These are phyloP conservation scores for Diaporthe sp. DNA, from an alignment of 2,329 filamentous ascomycete species.

Conservation along the genomic window DNA sequence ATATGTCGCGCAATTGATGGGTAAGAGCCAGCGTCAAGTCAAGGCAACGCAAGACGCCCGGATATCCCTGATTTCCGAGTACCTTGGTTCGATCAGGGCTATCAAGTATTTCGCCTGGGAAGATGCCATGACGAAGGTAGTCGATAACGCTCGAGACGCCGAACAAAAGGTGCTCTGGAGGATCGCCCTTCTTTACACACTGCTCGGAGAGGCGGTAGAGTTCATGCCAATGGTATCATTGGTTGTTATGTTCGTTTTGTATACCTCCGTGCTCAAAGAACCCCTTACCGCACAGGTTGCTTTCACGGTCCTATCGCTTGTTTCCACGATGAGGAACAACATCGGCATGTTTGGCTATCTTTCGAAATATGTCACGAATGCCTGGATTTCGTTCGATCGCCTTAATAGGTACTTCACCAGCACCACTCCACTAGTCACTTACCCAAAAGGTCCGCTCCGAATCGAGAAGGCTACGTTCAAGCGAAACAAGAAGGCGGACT, in stretches of 20 bases:
- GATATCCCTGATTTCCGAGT: conserved; percentile 68
- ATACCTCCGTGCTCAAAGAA: conserved; percentile 58
- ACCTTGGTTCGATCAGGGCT: conserved; percentile 65
- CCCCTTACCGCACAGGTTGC: conserved; percentile 65
- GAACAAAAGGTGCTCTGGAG: conserved; percentile 67
- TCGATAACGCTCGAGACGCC: conserved; percentile 58
- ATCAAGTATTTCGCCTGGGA: conserved; percentile 74
- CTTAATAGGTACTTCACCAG: conserved; percentile 65
- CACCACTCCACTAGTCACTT: conserved; percentile 58
- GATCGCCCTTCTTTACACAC: conserved; percentile 58
- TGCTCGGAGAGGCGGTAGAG: conserved; percentile 61
- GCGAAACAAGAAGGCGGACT: conserved; percentile 60
- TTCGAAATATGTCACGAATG: conserved; percentile 53
- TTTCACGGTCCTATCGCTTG: conserved; percentile 65
- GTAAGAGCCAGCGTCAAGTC: conserved; percentile 60
- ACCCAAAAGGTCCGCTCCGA: conserved; percentile 60
- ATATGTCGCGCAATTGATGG: conserved; percentile 60
- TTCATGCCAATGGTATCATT: conserved; percentile 63
- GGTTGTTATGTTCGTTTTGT: conserved; percentile 63
- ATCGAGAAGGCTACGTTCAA: conserved; percentile 60
- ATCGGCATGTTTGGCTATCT: conserved; percentile 60
- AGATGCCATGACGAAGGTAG: conserved; percentile 59
- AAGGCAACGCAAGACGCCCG: conserved; percentile 66
- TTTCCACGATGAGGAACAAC: conserved; percentile 64
- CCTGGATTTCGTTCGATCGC: conserved; percentile 59